Base-by-base conservation (phyloP, 345 rosid genomes). In the Populus ilicifolia region DNA sequence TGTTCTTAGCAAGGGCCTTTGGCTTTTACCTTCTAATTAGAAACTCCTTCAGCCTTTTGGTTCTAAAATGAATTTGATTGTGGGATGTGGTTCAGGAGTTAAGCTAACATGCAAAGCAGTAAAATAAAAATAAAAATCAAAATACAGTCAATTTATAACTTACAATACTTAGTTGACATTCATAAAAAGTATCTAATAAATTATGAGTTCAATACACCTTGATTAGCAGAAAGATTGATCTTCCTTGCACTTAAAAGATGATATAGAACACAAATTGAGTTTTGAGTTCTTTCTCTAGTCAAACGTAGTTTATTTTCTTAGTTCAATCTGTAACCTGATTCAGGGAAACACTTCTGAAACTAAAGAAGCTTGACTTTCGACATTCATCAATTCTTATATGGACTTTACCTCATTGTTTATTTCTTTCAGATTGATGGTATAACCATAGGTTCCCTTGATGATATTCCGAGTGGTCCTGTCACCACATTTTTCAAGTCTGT, bases 401-500 rank as follows among this genome's bases (percentile, higher is more conserved):
- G 70, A 69, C 54, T 82, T 77, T 78, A 64, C 71, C 8, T 80
- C 35, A 79, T 71, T 84, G 78, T 66, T 73, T 80, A 68, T 72
- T 82, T 67, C 77, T 79, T 87, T 75, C 89, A 93, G 98, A 82
- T 88, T 79, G 99, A 92, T 77, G 96, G 97, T 44, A 85, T 93
- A 83, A 89, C 90, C 66, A 79, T 93, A 67, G 87, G 93, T 74
- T 93, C 92, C 73, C 84, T 95, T 77, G 97, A 93, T 75, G 98
- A 95, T 84, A 70, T 92, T 78, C 92, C 98, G 23, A 80, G 89
- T 75, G 90, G 73, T 70, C 85, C 94, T 74, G 83, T 91, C 77
- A 66, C 87, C 77, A 82, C 89, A 74, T 95, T 95, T 87, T 95
- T 95, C 83, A 89, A 90, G 87, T 89, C 99, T 64, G 77, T 95